These are phyloP conservation scores for Bruguiera gymnorhiza DNA, from an alignment of 345 rosid genomes.

Conservation along the genomic window DNA sequence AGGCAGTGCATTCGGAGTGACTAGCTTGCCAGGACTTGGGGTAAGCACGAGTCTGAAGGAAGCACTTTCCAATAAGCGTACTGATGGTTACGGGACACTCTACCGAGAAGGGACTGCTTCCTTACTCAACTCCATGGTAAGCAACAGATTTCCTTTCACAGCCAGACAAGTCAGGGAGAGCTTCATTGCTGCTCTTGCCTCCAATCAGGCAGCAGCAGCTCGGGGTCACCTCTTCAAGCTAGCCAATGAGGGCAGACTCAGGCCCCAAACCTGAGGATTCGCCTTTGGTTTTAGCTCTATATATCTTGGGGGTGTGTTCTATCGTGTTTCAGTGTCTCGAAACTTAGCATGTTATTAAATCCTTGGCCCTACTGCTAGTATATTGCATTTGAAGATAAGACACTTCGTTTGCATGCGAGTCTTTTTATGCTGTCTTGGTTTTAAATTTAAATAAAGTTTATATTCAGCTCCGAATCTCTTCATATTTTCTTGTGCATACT, in stretches of 20 bases:
- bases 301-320: not conserved
- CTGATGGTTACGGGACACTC: constrained; percentile 64
- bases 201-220: constrained; percentile 68
- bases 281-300: not conserved
- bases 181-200: constrained; percentile 54
- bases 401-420: no score
- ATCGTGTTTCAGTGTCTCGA: no score
- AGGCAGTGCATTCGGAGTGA: constrained; percentile 56
- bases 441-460: no score
- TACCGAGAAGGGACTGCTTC: constrained; percentile 95
- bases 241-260: constrained; percentile 81
- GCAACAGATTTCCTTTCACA: constrained; percentile 58
- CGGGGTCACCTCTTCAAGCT: constrained; percentile 82
- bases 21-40: constrained; percentile 55
- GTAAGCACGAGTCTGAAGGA: constrained; percentile 64
- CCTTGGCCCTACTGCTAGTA: no score
- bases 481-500: no score
- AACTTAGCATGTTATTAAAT: no score
- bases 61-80: constrained; percentile 72
- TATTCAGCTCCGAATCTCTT: no score
- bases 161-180: constrained; percentile 71
- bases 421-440: no score
- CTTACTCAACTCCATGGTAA: constrained; percentile 79
- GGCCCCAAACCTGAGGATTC: constrained; percentile 37
- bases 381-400: no score